phyloP scores from a whole-genome alignment of 2,329 filamentous ascomycete species.

The Verticillium nubilum region DNA sequence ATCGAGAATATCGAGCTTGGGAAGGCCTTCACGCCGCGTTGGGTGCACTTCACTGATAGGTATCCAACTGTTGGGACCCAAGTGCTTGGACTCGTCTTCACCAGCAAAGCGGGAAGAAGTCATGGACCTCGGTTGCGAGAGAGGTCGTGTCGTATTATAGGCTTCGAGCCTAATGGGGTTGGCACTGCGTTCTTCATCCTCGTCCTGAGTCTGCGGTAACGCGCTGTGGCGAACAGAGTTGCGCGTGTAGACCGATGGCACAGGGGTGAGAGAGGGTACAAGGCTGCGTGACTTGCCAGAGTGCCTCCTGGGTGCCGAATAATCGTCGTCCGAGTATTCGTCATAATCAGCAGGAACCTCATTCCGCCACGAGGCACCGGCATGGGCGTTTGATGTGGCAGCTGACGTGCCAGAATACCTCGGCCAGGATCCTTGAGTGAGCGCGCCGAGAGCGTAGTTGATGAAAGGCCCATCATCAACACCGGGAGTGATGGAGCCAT shows the following conservation, averaged over 20 bases:
- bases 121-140: background rate
- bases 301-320: background rate
- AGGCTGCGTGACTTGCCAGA: background rate
- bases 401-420: conserved; percentile 38
- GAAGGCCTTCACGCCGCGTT: conserved; percentile 11
- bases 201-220: background rate
- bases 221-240: background rate
- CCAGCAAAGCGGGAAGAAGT: background rate
- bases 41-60: conserved; percentile 23
- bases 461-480: conserved; percentile 85
- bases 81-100: background rate
- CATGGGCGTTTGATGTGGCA: background rate
- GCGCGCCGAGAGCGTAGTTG: conserved; percentile 80
- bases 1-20: conserved; percentile 24
- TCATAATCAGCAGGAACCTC: background rate
- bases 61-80: conserved; percentile 19
- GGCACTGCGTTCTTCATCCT: background rate
- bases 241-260: background rate
- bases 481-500: conserved; percentile 61
- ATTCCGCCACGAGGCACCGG: background rate
- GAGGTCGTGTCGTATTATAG: background rate
- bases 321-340: background rate
- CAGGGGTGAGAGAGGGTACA: background rate
- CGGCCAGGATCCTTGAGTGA: conserved; percentile 69
- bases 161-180: background rate